A percentile compares a stretch with the other conserved stretches of the same genome.
Evolutionary conservation across 495 filamentous ascomycete species (phyloP).

Genomic region (Elasticomyces elasticus): DNA sequence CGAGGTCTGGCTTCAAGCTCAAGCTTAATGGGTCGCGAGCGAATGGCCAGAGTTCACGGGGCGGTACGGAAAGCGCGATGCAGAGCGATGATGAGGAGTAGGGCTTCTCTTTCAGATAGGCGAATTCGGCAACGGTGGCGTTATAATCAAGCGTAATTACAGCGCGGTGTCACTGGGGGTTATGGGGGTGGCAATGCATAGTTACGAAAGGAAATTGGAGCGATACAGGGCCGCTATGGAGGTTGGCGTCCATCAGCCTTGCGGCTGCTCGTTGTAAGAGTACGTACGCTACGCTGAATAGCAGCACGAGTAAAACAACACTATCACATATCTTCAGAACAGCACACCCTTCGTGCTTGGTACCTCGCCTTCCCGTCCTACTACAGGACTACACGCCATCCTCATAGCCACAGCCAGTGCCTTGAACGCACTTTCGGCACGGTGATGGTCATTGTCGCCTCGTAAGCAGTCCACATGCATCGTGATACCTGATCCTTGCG

Average conservation of each 20-base stretch:
- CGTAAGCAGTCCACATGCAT: slow-evolving; percentile 83
- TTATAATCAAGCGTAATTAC: no score
- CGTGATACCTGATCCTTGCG: slow-evolving; percentile 80
- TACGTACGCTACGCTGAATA: neutral
- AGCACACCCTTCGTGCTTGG: slow-evolving; percentile 76
- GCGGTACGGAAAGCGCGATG: slow-evolving; percentile 13
- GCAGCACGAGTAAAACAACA: neutral
- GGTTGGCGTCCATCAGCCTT: neutral
- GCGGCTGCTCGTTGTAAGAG: neutral
- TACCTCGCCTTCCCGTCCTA: slow-evolving; percentile 77
- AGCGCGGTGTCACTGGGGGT: no score
- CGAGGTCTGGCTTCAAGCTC: slow-evolving; percentile 21
- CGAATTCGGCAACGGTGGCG: neutral
- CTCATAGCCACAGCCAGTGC: slow-evolving; percentile 78
- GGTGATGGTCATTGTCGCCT: slow-evolving; percentile 90
- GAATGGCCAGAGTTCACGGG: slow-evolving; percentile 7
- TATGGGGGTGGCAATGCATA: no score
- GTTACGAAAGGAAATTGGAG: no score
- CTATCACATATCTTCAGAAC: slow-evolving; percentile 18
- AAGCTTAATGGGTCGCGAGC: slow-evolving; percentile 17
- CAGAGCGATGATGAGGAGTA: slow-evolving; percentile 20
- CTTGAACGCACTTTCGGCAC: slow-evolving; percentile 96
- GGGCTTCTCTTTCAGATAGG: neutral
- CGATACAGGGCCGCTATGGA: no score
- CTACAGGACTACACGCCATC: slow-evolving; percentile 60